Percentiles rank a stretch among this genome's conserved stretches.
phyloP scores from a whole-genome alignment of 2,329 filamentous ascomycete genomes.

The Paramyrothecium sp. region DNA sequence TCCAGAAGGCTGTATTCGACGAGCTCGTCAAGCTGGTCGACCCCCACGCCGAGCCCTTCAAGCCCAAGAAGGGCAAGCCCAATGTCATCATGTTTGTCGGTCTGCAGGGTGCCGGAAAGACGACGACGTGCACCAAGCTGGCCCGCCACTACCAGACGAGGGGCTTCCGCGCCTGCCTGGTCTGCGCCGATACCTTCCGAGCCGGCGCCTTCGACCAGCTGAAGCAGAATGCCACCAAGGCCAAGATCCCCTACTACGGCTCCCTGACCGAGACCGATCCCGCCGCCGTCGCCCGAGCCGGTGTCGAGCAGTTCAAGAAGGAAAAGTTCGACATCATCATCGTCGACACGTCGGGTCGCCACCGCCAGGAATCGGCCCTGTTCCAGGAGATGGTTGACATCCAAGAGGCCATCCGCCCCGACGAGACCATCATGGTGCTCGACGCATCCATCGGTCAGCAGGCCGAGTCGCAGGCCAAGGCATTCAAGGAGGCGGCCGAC shows the following conservation, averaged over 20 bases:
- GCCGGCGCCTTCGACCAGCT: constrained; percentile 97
- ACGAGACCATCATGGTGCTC: constrained; percentile 98
- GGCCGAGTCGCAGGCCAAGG: constrained; percentile 89
- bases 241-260: constrained; percentile 98
- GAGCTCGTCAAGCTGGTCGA: constrained; percentile 95
- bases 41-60: constrained; percentile 91
- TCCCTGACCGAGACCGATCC: constrained; percentile 96
- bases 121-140: constrained; percentile 96
- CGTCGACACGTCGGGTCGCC: constrained; percentile 92
- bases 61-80: constrained; percentile 91
- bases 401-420: constrained; percentile 78
- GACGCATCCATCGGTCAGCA: constrained; percentile 96
- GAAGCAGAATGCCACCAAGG: constrained; percentile 98
- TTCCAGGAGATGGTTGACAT: constrained; percentile 99
- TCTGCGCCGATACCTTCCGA: constrained; percentile 98
- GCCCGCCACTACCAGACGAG: constrained; percentile 91
- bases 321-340: constrained; percentile 98
- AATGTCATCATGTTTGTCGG: constrained; percentile 99
- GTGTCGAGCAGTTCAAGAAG: constrained; percentile 98
- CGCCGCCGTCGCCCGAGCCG: constrained; percentile 87
- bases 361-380: constrained; percentile 90
- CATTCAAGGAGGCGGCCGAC: constrained; percentile 95
- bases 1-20: constrained; percentile 97
- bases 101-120: constrained; percentile 96
- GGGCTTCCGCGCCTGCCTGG: constrained; percentile 88